phyloP scores from a whole-genome alignment of 2,329 filamentous ascomycete species.

The Trichoderma semiorbis region DNA sequence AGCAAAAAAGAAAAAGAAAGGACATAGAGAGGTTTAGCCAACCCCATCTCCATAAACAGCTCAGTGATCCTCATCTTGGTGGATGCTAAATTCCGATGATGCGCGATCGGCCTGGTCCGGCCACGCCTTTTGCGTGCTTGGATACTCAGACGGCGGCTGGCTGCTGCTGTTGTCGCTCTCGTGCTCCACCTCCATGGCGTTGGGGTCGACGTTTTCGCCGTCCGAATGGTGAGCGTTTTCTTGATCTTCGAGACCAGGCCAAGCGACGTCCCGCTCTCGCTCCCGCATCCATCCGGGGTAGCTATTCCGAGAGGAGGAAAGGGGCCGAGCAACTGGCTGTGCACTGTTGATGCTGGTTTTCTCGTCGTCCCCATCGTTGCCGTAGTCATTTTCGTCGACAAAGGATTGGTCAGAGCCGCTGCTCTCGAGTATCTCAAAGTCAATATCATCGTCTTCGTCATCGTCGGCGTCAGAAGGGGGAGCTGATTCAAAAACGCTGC shows the following conservation, averaged over 20 bases:
- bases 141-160: conserved; percentile 56
- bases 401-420: conserved; percentile 35
- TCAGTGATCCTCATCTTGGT: conserved; percentile 22
- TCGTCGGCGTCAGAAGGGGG: conserved; percentile 36
- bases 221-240: conserved; percentile 38
- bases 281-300: conserved; percentile 25
- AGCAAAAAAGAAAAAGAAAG: neutral
- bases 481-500: conserved; percentile 28
- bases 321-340: conserved; percentile 27
- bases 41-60: neutral
- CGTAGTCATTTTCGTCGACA: conserved; percentile 26
- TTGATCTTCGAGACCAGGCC: conserved; percentile 53
- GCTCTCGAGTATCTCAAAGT: conserved; percentile 37
- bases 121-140: conserved; percentile 48
- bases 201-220: conserved; percentile 50
- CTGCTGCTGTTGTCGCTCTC: conserved; percentile 46
- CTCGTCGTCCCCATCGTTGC: conserved; percentile 23
- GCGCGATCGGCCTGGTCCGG: conserved; percentile 24
- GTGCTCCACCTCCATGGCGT: conserved; percentile 27
- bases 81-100: conserved; percentile 36
- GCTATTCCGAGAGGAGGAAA: conserved; percentile 22
- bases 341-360: conserved; percentile 26
- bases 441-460: conserved; percentile 33
- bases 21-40: neutral
- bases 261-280: conserved; percentile 50